phyloP scores from a whole-genome alignment of 208 protist species.

The Tritrichomonas musculus region DNA sequence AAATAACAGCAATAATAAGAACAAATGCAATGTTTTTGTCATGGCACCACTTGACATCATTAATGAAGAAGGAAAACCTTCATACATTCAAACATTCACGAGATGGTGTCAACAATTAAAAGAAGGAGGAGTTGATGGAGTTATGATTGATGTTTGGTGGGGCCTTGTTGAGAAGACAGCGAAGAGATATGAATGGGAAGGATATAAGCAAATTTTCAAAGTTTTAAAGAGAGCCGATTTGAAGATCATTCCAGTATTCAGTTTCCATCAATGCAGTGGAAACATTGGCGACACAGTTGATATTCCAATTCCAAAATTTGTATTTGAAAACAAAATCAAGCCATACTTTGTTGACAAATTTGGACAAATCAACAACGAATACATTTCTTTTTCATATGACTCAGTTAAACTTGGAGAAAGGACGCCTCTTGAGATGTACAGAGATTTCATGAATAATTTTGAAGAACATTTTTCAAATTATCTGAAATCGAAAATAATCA shows the following conservation, averaged over 20 bases:
- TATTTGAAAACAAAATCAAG: constrained; percentile 40
- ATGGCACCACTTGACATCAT: too few relatives aligned
- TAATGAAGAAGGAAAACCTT: too few relatives aligned
- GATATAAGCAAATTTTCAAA: neutral
- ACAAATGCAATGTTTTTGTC: too few relatives aligned
- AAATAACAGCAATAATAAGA: too few relatives aligned
- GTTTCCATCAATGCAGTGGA: constrained; percentile 58
- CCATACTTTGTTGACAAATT: constrained; percentile 55
- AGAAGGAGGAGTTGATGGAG: too few relatives aligned
- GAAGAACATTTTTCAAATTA: neutral
- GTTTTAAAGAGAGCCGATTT: neutral
- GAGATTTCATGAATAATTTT: constrained; percentile 49
- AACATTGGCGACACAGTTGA: constrained; percentile 63
- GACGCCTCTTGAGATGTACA: constrained; percentile 59
- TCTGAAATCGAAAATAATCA: too few relatives aligned
- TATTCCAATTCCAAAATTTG: constrained; percentile 59
- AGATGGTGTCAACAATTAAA: too few relatives aligned
- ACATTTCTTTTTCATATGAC: constrained; percentile 56
- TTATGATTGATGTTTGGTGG: too few relatives aligned
- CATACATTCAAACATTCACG: too few relatives aligned
- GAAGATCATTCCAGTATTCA: neutral
- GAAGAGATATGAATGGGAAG: neutral
- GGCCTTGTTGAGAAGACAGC: too few relatives aligned
- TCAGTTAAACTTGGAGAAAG: constrained; percentile 48
- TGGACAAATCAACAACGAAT: constrained; percentile 53